These are phyloP conservation scores for Rhodomyrtus tomentosa DNA, from an alignment of 345 rosid species.

Conservation along the genomic window DNA sequence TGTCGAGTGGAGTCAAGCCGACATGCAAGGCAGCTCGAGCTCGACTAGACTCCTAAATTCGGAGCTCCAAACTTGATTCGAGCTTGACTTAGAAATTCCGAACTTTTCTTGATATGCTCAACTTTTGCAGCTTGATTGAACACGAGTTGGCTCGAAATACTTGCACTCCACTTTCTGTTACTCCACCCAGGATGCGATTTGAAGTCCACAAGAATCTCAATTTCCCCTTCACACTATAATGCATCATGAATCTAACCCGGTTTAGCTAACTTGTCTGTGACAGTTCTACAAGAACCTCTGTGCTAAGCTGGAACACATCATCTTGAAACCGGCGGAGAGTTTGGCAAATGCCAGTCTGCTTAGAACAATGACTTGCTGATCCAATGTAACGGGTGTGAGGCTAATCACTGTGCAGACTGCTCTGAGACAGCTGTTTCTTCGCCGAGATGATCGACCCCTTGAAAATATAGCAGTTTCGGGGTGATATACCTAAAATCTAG, in stretches of 20 bases:
- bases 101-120: background rate
- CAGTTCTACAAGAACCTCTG: slow-evolving; percentile 87
- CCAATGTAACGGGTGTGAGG: slow-evolving; percentile 13
- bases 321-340: slow-evolving; percentile 55
- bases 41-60: background rate
- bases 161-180: background rate
- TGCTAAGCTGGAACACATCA: slow-evolving; percentile 57
- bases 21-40: background rate
- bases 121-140: background rate
- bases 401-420: slow-evolving; percentile 6
- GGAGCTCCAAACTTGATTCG: background rate
- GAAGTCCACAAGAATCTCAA: background rate
- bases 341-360: slow-evolving; percentile 31
- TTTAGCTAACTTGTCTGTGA: background rate
- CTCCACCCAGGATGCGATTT: background rate
- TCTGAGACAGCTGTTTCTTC: background rate
- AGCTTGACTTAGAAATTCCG: background rate
- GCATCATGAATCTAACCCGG: background rate
- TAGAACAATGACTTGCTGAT: slow-evolving; percentile 48
- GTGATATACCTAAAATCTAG: background rate
- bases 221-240: background rate
- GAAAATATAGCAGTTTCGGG: background rate
- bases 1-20: background rate
- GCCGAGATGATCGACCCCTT: background rate
- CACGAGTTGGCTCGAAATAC: background rate